These are phyloP conservation scores for Hirschfeldia incana DNA, from an alignment of 345 rosid genomes.

Conservation along the genomic window DNA sequence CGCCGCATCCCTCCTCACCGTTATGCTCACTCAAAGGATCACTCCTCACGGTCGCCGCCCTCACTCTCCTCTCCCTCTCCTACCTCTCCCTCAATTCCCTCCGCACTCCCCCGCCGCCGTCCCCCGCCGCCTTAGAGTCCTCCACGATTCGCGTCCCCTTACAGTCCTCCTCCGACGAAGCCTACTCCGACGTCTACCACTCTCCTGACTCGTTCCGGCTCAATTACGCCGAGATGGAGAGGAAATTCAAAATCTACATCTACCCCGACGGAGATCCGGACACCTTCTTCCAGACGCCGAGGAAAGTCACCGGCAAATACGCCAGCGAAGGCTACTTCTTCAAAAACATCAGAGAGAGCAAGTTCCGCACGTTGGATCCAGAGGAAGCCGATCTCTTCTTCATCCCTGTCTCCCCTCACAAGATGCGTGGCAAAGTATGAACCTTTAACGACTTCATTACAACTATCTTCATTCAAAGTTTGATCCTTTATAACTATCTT, in stretches of 20 bases:
- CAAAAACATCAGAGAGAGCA: constrained; percentile 81
- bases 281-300: constrained; percentile 85
- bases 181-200: constrained; percentile 58
- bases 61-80: constrained; percentile 69
- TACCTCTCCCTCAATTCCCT: constrained; percentile 67
- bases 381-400: constrained; percentile 88
- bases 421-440: constrained; percentile 96
- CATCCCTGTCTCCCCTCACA: constrained; percentile 93
- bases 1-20: constrained; percentile 37
- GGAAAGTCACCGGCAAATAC: constrained; percentile 91
- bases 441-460: too few species aligned
- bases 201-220: constrained; percentile 58
- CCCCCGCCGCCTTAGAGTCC: constrained; percentile 16
- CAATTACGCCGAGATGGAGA: constrained; percentile 83
- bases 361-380: constrained; percentile 73
- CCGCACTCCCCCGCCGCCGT: constrained; percentile 42
- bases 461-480: neutral
- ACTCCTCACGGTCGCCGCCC: constrained; percentile 60
- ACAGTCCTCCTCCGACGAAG: constrained; percentile 17
- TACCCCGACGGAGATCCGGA: constrained; percentile 96
- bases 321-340: constrained; percentile 99
- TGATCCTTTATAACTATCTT: too few species aligned
- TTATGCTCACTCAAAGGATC: constrained; percentile 65
- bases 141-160: neutral
- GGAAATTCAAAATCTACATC: constrained; percentile 73